Evolutionary conservation across 2,329 filamentous ascomycete species (phyloP), one percentile per base, ranked within the genome.

Genomic region (Periglandula ipomoeae): DNA sequence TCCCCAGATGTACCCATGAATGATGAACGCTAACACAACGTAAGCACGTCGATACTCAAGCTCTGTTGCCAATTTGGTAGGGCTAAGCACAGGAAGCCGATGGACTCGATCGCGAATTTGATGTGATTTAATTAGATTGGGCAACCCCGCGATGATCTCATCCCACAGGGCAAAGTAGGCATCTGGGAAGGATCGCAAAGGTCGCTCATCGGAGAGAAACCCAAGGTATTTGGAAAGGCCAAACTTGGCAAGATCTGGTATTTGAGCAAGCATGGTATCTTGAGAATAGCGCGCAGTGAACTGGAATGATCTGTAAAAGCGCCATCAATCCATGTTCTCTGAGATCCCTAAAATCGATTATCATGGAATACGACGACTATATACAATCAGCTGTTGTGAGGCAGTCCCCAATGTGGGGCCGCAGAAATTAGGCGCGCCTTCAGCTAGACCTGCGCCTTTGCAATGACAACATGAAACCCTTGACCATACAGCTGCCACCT

Each of bases 1-100:
- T 30, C 38, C 49, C 55, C 55, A 55, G 41, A 54, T 50, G 34
- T 53, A 47, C 22, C 44, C 55, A 23, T 55, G 55, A 41, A 56
- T 48, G 26, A 54, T 37, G 46, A 51, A 56, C 23, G 47, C 53
- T n/a, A 56, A 49, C 4, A 51, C 51, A 2, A 56, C 53, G 34
- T 56, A 55, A 3, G 53, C 53, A 5, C 50, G 51, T 24, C 46
- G 52, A 17, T 43, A 50, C 15, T 56, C 51, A 5, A 27, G 17
- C 17, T 53, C 55, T 2, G 50, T 45, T 8, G 34, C 23, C 15
- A 56, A 47, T 13, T 41, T 27, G 3, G 26, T 20, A 10, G 26
- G 19, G 45, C 34, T 34, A 9, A 56, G 42, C 8, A 48, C 20
- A 15, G 51, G 51, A n/a, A n/a, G 53, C 34, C 20, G 30, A 3